Base-by-base conservation (phyloP, 768 basidiomycete species). In the Rhodosporidiobolus sp. region DNA sequence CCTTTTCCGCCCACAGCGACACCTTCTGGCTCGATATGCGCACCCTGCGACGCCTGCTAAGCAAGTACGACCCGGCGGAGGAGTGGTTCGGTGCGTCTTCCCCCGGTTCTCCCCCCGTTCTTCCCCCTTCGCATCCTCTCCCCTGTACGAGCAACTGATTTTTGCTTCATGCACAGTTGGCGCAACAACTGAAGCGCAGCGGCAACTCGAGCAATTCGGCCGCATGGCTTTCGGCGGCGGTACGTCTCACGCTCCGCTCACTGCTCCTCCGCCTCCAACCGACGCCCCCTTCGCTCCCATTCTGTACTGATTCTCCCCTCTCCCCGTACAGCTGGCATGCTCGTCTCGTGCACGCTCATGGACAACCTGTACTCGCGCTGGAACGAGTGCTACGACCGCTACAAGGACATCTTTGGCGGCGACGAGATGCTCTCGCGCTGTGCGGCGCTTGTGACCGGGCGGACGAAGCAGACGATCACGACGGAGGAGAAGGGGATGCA, bases 351-450 rank as follows among this genome's bases (percentile, higher is more conserved):
- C 2, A 48, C 66, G 0, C 57, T 78, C 19, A 30, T 59, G 11
- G 14, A 24, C 5, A 53, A 65, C 62, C 70, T 76, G 70, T 60
- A 70, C 28, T n/a, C 54, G 6, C 26, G 38, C 19, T 76, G 69
- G 72, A 57, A 61, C 46, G 60, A 65, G 6, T 78, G 77, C 62
- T 58, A 52, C 50, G 67, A 70, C 30, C 64, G 63, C 58, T 75
- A 66, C 67, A 35, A 60, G 32, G 30, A 63, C 64, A 53, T 56
- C 19, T 78, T 76, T 45, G 77, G 77, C 4, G 77, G 77, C 1
- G 77, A 78, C 57, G 77, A 76, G 61, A 78, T 78, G 77, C 26
- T 76, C 30, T 74, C 75, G 7, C 63, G 73, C 6, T 78, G 77
- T 43, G 77, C 77, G 20, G 72, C 75, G 28, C 52, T 69, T 30